Conservation (phyloP, 2,329 filamentous ascomycete species). For the Claviceps africana region DNA sequence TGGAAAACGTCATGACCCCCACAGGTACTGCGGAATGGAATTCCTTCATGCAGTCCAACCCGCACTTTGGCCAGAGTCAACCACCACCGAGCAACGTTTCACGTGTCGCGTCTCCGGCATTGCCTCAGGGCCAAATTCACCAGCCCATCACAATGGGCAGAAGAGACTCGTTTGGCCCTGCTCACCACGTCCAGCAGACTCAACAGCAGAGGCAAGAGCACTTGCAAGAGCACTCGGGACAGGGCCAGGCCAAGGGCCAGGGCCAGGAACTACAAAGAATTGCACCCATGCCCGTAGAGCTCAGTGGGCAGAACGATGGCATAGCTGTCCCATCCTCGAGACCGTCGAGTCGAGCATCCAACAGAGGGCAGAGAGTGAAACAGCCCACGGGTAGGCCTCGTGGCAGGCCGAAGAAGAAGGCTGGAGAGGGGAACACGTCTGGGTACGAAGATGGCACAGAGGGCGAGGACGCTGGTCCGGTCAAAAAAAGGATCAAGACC, state of each 20-base stretch:
- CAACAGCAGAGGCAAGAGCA: background rate
- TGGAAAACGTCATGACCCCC: constrained; percentile 28
- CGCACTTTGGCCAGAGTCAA: constrained; percentile 28
- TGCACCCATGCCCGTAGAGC: constrained; percentile 20
- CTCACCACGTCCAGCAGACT: constrained; percentile 9
- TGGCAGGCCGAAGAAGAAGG: constrained; percentile 41
- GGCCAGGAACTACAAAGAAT: constrained; percentile 20
- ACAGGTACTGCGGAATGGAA: constrained; percentile 65
- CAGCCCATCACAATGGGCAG: constrained; percentile 9
- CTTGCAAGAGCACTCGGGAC: background rate
- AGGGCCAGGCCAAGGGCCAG: constrained; percentile 12
- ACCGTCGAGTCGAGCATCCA: constrained; percentile 47
- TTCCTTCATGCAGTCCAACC: constrained; percentile 60
- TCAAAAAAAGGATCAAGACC: constrained; percentile 63
- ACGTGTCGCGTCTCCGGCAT: constrained; percentile 23
- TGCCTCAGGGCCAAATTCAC: constrained; percentile 16
- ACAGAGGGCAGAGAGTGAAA: constrained; percentile 23
- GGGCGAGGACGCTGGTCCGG: constrained; percentile 36
- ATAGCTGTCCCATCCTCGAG: constrained; percentile 29
- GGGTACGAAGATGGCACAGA: constrained; percentile 56
- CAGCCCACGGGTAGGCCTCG: constrained; percentile 40
- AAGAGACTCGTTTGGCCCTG: constrained; percentile 15
- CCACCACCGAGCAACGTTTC: constrained; percentile 14
- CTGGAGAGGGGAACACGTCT: constrained; percentile 52
- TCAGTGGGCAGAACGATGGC: constrained; percentile 8